Conservation (phyloP, 768 basidiomycete genomes). For the Cyathus striatus region DNA sequence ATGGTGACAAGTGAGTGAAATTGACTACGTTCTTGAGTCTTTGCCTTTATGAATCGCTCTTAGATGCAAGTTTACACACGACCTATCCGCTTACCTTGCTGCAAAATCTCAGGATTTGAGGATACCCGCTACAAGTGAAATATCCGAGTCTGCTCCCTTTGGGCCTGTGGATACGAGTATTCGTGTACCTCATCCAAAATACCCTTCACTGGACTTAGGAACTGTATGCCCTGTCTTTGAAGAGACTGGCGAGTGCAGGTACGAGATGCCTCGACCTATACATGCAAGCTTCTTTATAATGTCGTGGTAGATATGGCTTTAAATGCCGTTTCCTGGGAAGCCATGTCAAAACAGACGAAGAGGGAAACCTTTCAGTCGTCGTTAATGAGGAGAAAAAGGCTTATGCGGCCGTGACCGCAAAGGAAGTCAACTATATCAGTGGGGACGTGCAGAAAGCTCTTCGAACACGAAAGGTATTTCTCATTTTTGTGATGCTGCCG, state of each 20-base stretch:
- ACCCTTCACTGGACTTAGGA: constrained; percentile 38
- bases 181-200: constrained; percentile 18
- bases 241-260: constrained; percentile 71
- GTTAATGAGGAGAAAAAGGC: constrained; percentile 59
- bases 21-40: not conserved
- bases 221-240: constrained; percentile 64
- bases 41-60: not conserved
- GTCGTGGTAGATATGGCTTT: constrained; percentile 58
- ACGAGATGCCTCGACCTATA: too few relatives aligned
- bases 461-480: constrained; percentile 60
- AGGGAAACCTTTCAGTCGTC: constrained; percentile 37
- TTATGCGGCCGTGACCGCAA: constrained; percentile 34
- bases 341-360: constrained; percentile 51
- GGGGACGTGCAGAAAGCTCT: constrained; percentile 54
- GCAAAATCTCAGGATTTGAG: constrained; percentile 72
- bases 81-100: constrained; percentile 68
- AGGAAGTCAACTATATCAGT: constrained; percentile 70
- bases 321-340: constrained; percentile 89
- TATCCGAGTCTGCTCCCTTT: constrained; percentile 49
- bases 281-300: too few relatives aligned
- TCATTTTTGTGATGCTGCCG: not conserved
- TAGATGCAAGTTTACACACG: constrained; percentile 80
- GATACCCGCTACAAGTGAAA: constrained; percentile 40
- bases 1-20: constrained; percentile 54
- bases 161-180: constrained; percentile 24